phyloP scores from a whole-genome alignment of 306 rosid species.

The Trifolium fragiferum region DNA sequence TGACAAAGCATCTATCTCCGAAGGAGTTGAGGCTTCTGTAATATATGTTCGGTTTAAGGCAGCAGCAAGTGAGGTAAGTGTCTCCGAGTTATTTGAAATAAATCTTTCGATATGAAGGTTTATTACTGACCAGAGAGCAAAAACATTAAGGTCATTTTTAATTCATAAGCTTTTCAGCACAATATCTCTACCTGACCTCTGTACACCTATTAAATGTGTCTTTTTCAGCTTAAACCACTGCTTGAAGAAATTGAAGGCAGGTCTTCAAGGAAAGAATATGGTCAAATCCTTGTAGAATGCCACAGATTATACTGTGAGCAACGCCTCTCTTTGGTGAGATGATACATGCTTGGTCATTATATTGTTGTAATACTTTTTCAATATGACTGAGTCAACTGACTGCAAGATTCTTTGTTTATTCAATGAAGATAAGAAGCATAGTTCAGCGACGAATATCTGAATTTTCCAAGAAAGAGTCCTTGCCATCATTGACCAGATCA shows the following conservation, averaged over 20 bases:
- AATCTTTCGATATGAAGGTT: conserved; percentile 31
- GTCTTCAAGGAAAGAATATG: conserved; percentile 92
- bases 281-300: conserved; percentile 90
- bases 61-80: conserved; percentile 88
- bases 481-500: conserved; percentile 96
- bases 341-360: conserved; percentile 48
- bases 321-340: conserved; percentile 91
- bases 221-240: conserved; percentile 86
- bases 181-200: conserved; percentile 20
- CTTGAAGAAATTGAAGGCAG: conserved; percentile 94
- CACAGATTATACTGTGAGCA: conserved; percentile 94
- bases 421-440: conserved; percentile 76
- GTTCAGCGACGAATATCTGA: conserved; percentile 93
- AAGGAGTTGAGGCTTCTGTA: conserved; percentile 98
- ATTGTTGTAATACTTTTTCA: conserved; percentile 5
- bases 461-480: conserved; percentile 90
- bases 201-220: conserved; percentile 40
- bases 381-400: conserved; percentile 40
- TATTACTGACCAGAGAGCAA: conserved; percentile 21
- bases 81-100: conserved; percentile 27
- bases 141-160: conserved; percentile 18
- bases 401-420: conserved; percentile 37
- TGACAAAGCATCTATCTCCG: conserved; percentile 77
- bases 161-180: conserved; percentile 31
- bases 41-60: conserved; percentile 98